phyloP scores from a whole-genome alignment of 129 eudicot genomes.

The Chrysanthemum seticuspe region DNA sequence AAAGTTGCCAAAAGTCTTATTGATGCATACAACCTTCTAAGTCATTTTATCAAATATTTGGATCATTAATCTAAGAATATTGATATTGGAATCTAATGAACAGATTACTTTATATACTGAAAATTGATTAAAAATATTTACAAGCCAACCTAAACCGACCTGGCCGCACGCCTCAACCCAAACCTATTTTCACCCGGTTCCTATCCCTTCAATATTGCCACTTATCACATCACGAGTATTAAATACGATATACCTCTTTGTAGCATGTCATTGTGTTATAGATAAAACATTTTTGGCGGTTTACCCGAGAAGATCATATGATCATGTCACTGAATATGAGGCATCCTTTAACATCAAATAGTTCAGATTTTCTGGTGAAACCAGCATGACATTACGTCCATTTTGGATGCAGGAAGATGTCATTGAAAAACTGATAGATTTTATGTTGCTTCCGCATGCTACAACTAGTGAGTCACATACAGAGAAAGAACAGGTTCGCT shows the following conservation, averaged over 20 bases:
- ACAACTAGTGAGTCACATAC: constrained; percentile 64
- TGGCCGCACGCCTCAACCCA: neutral
- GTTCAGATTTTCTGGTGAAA: constrained; percentile 20
- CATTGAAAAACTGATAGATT: constrained; percentile 69
- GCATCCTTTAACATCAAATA: neutral
- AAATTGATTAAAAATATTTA: neutral
- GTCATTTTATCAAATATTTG: neutral
- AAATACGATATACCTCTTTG: constrained; percentile 2
- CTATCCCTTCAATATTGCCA: neutral
- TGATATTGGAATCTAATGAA: neutral
- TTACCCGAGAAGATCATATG: neutral
- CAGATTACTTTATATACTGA: neutral
- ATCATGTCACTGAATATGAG: neutral
- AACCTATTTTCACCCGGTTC: neutral
- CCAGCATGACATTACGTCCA: constrained; percentile 19
- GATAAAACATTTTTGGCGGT: neutral
- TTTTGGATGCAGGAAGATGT: constrained; percentile 71
- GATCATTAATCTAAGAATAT: neutral
- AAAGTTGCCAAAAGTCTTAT: neutral
- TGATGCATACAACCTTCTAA: constrained; percentile 1
- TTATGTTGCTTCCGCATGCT: constrained; percentile 80
- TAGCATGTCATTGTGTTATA: neutral
- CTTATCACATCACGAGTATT: neutral
- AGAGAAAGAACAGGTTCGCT: constrained; percentile 76
- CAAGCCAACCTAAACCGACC: neutral